Evolutionary conservation across 495 filamentous ascomycete genomes (phyloP).

Genomic region (Parmelia sp.): DNA sequence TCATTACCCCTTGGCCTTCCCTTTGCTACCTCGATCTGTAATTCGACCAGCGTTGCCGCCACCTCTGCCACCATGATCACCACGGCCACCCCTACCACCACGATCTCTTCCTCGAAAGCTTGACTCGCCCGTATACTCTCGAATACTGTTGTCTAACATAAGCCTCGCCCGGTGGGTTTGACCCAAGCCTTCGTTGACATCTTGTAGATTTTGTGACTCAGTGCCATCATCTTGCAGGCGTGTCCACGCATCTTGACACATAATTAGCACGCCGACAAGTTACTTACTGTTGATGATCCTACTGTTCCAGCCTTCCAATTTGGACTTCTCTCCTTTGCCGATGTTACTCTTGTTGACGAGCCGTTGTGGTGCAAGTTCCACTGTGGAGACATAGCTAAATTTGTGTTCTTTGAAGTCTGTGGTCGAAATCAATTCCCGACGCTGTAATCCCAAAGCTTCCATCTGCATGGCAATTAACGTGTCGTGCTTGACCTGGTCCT

Average conservation of each 20-base stretch:
- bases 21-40: background rate
- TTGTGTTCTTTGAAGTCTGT: slow-evolving; percentile 20
- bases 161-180: slow-evolving; percentile 14
- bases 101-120: background rate
- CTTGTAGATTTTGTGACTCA: slow-evolving; percentile 15
- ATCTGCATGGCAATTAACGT: background rate
- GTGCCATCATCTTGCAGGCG: slow-evolving; percentile 19
- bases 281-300: background rate
- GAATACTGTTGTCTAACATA: background rate
- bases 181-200: slow-evolving; percentile 20
- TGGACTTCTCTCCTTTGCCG: slow-evolving; percentile 24
- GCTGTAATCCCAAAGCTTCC: slow-evolving; percentile 11
- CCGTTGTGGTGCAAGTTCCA: slow-evolving; percentile 3
- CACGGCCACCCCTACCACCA: slow-evolving; percentile 14
- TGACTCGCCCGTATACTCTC: background rate
- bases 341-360: slow-evolving; percentile 21
- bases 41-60: slow-evolving; percentile 5
- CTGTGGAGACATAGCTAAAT: background rate
- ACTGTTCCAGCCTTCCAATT: slow-evolving; percentile 19
- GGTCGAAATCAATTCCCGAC: slow-evolving; percentile 16
- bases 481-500: background rate
- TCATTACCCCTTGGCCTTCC: background rate
- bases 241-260: slow-evolving; percentile 15
- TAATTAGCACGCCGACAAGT: background rate
- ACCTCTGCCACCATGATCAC: slow-evolving; percentile 7